Conservation (phyloP, 495 filamentous ascomycete genomes). For the Xylaria grammica region DNA sequence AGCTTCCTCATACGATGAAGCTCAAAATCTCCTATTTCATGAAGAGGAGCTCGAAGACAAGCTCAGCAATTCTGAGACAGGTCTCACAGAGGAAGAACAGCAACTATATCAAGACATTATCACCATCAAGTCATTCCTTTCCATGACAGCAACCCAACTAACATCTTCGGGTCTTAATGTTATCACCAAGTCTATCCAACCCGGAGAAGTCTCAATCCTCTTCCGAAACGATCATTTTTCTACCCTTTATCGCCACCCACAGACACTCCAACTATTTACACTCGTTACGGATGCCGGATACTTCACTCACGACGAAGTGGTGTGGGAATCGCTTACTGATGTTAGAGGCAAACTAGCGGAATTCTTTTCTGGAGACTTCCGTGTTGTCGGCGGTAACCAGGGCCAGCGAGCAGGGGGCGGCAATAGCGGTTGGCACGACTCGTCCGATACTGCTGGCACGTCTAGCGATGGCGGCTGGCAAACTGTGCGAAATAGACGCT, state of each 20-base stretch:
- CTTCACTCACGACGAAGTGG: conserved; percentile 83
- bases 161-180: conserved; percentile 79
- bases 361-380: conserved; percentile 90
- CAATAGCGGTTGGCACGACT: conserved; percentile 16
- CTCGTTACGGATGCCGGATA: conserved; percentile 94
- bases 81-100: conserved; percentile 69
- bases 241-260: conserved; percentile 83
- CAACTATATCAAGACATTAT: conserved; percentile 76
- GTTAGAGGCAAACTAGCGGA: conserved; percentile 82
- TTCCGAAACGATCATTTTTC: conserved; percentile 98
- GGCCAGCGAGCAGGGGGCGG: conserved; percentile 30
- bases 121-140: conserved; percentile 80
- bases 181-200: conserved; percentile 65
- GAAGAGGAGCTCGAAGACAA: conserved; percentile 89
- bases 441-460: conserved; percentile 23
- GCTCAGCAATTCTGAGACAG: conserved; percentile 55
- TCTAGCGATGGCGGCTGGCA: conserved; percentile 52
- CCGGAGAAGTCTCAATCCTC: conserved; percentile 81
- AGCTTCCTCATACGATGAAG: conserved; percentile 85
- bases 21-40: conserved; percentile 82
- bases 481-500: conserved; percentile 51
- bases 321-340: conserved; percentile 93
- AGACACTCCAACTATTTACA: conserved; percentile 70
- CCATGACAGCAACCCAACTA: conserved; percentile 80
- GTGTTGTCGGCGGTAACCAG: conserved; percentile 68